phyloP scores from a whole-genome alignment of 805 yeast genomes.

The Candida fluviatilis region DNA sequence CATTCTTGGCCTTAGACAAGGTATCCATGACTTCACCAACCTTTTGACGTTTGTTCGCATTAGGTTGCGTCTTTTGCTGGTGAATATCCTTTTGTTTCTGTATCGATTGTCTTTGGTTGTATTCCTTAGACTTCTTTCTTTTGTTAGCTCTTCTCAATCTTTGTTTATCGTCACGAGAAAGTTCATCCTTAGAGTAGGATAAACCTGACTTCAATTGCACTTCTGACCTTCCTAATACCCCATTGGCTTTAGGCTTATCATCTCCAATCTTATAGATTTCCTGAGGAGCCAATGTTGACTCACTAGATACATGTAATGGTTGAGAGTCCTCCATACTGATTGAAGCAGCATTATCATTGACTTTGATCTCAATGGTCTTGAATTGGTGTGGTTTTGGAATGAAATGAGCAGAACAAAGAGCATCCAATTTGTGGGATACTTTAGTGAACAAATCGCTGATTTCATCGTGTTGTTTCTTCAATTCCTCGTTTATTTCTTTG shows the following conservation, averaged over 20 bases:
- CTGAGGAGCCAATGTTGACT: slow-evolving; percentile 86
- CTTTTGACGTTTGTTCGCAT: slow-evolving; percentile 48
- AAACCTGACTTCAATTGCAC: slow-evolving; percentile 73
- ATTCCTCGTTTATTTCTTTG: slow-evolving; percentile 55
- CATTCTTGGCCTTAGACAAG: slow-evolving; percentile 65
- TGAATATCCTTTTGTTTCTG: slow-evolving; percentile 25
- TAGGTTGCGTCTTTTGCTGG: slow-evolving; percentile 11
- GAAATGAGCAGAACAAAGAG: slow-evolving; percentile 91
- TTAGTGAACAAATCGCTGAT: slow-evolving; percentile 59
- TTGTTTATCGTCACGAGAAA: slow-evolving; percentile 80
- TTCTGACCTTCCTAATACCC: slow-evolving; percentile 41
- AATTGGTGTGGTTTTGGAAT: slow-evolving; percentile 81
- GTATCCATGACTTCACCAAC: slow-evolving; percentile 66
- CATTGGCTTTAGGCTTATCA: slow-evolving; percentile 26
- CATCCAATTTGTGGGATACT: slow-evolving; percentile 71
- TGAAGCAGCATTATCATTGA: slow-evolving; percentile 59
- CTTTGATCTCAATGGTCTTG: slow-evolving; percentile 74
- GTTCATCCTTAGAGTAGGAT: slow-evolving; percentile 75
- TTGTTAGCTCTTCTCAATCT: slow-evolving; percentile 83
- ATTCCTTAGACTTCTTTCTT: slow-evolving; percentile 66
- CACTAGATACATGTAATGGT: slow-evolving; percentile 75
- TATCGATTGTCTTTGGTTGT: slow-evolving; percentile 29
- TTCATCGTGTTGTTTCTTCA: slow-evolving; percentile 73
- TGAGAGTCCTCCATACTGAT: slow-evolving; percentile 95
- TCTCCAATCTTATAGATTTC: slow-evolving; percentile 68